Base-by-base conservation (phyloP, 805 yeast genomes). In the Maudiozyma saulgeensis region DNA sequence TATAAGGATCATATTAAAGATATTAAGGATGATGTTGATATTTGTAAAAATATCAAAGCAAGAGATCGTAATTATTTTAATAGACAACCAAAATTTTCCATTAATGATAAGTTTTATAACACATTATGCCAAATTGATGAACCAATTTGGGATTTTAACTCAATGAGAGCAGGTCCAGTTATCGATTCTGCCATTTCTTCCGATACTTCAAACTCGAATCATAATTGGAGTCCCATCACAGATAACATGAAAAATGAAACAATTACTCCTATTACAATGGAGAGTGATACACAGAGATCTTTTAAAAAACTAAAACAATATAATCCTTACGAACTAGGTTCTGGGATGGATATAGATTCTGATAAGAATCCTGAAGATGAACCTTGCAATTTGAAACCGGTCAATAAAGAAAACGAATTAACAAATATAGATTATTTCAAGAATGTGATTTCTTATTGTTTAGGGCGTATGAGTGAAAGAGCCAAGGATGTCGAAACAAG, bases 401-500 rank as follows among this genome's bases (percentile, higher is more conserved):
- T 9, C 18, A 19, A 38, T 38, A 13, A 38, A 38, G 15, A 38
- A 6, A 19, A 41, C 6, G 16, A 21, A 21, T 50, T 51, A n/a
- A 56, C 56, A 28, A 58, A 58, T 4, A 55, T 72, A 32, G 69
- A 72, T 52, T 70, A 67, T 52, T 60, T 64, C 47, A 72, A 71
- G 13, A 72, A 74, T 44, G 69, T 77, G 1, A 61, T 79, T 7
- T 58, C 69, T 18, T 68, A 69, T 56, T 73, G 79, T 51, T 66
- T 79, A 42, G 67, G 67, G 47, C 67, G 75, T 52, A 80, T 81
- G 44, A 64, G 70, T 51, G 65, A 60, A 28, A 70, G 90, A 43
- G 83, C 87, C 2, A 70, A 70, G 38, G 69, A 75, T n/a, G 67
- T 64, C 11, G 71, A 66, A 23, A 79, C 87, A 0, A 74, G 69